Conservation (phyloP, 495 filamentous ascomycete genomes). For the Gamarada debralockiae region DNA sequence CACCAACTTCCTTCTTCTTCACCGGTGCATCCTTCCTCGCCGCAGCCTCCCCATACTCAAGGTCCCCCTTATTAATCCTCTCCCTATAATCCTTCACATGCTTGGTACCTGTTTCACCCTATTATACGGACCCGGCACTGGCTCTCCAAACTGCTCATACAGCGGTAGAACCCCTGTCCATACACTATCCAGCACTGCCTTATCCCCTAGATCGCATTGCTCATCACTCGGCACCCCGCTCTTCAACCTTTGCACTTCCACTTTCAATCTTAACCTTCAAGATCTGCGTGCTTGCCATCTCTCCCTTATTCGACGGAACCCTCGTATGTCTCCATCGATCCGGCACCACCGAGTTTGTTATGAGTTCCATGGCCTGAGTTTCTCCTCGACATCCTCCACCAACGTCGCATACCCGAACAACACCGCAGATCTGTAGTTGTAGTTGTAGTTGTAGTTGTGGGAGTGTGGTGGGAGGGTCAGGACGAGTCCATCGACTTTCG, state of each 20-base stretch:
- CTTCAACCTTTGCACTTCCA: constrained; percentile 77
- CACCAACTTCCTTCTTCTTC: constrained; percentile 17
- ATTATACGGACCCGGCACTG: constrained; percentile 43
- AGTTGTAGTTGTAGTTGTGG: constrained; percentile 92
- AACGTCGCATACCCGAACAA: constrained; percentile 70
- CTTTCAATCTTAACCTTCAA: constrained; percentile 65
- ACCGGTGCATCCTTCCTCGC: constrained; percentile 18
- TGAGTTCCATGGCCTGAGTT: constrained; percentile 73
- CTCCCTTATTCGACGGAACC: constrained; percentile 63
- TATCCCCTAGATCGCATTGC: constrained; percentile 56
- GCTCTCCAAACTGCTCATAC: constrained; percentile 61
- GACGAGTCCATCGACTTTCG: constrained; percentile 56
- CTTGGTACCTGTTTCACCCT: constrained; percentile 10
- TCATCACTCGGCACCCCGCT: constrained; percentile 69
- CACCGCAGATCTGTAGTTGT: constrained; percentile 74
- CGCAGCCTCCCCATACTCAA: constrained; percentile 10
- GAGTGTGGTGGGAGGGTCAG: constrained; percentile 64
- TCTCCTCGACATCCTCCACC: constrained; percentile 65
- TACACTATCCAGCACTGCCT: constrained; percentile 52
- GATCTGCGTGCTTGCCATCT: constrained; percentile 74
- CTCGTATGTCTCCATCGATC: constrained; percentile 66
- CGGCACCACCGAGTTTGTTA: constrained; percentile 71
- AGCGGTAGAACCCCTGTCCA: constrained; percentile 85
- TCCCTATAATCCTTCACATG: constrained; percentile 16
- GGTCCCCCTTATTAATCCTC: constrained; percentile 10